Evolutionary conservation across 176 grass and related monocot species (phyloP).

Genomic region (barley (Hordeum vulgare)): DNA sequence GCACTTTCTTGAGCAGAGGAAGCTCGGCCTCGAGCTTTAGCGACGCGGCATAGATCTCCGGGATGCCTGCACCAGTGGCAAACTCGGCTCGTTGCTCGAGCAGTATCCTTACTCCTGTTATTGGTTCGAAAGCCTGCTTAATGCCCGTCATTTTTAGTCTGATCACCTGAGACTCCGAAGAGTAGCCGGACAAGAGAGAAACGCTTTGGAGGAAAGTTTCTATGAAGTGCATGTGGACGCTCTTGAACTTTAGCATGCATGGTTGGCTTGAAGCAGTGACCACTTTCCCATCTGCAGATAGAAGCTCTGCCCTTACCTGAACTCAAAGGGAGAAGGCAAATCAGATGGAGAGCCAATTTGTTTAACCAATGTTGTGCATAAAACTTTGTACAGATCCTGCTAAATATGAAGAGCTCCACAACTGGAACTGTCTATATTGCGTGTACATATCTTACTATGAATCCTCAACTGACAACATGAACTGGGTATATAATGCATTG

Average conservation of each 20-base stretch:
- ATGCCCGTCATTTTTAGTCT: constrained; percentile 65
- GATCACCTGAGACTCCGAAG: constrained; percentile 71
- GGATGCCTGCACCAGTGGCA: constrained; percentile 58
- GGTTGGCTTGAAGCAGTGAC: constrained; percentile 53
- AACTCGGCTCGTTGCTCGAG: constrained; percentile 86
- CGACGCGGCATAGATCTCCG: constrained; percentile 73
- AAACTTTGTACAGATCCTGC: not conserved
- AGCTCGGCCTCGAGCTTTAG: constrained; percentile 71
- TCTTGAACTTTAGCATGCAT: constrained; percentile 95
- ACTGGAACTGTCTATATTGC: not conserved
- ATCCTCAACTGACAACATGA: not conserved
- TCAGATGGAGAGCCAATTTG: not conserved
- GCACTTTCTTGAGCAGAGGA: constrained; percentile 67
- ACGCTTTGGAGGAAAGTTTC: constrained; percentile 74
- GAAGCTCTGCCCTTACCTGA: constrained; percentile 73
- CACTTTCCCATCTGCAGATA: constrained; percentile 50
- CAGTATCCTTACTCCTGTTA: constrained; percentile 50
- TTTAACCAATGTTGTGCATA: not conserved
- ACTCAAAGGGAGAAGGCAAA: not conserved
- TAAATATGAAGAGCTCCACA: not conserved
- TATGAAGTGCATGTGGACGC: constrained; percentile 70
- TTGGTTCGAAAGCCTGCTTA: constrained; percentile 49
- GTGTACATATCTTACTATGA: not conserved
- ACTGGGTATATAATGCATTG: not conserved
- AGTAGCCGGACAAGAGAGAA: constrained; percentile 70